phyloP scores from a whole-genome alignment of 331 rosid genomes.

The Acacia concinna region DNA sequence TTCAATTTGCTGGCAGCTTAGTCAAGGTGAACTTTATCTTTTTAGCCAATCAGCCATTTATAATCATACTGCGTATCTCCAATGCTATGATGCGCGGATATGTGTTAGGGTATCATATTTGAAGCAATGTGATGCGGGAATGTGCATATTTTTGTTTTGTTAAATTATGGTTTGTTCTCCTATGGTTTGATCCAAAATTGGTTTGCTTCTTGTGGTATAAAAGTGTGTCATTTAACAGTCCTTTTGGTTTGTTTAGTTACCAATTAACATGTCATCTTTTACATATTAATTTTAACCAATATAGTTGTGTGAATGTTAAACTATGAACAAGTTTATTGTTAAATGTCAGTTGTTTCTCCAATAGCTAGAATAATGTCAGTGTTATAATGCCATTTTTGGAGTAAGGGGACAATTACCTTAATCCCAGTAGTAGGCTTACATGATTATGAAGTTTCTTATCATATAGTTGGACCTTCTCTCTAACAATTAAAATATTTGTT shows the following conservation, averaged over 20 bases:
- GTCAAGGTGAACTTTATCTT: slow-evolving; percentile 65
- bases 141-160: not conserved
- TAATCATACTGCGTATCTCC: slow-evolving; percentile 1
- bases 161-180: not conserved
- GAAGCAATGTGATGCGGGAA: not conserved
- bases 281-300: not conserved
- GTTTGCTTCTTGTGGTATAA: not conserved
- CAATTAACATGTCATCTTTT: no score
- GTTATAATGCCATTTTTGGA: not conserved
- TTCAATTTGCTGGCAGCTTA: slow-evolving; percentile 84
- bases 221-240: not conserved
- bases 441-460: not conserved
- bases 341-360: not conserved
- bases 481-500: not conserved
- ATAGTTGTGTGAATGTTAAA: not conserved
- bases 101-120: not conserved
- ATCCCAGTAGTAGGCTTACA: not conserved
- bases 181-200: not conserved
- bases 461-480: not conserved
- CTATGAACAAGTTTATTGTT: not conserved
- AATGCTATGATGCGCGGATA: not conserved
- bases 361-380: not conserved
- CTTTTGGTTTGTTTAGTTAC: not conserved
- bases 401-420: not conserved
- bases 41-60: slow-evolving; percentile 15